phyloP scores from a whole-genome alignment of 192 early-diverging fungal species.

The Backusella macrospora region DNA sequence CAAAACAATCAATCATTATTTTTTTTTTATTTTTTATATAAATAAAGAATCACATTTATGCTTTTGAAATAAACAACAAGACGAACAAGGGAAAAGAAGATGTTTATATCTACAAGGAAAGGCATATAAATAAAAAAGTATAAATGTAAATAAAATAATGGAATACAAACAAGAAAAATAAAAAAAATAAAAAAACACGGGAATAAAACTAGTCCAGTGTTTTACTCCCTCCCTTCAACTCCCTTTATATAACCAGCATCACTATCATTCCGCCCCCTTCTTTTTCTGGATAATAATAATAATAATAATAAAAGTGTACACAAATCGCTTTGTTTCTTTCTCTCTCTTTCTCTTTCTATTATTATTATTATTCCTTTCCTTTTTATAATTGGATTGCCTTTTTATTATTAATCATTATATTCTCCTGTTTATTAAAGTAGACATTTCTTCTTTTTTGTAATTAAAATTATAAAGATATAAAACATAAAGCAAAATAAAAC shows the following conservation, averaged over 20 bases:
- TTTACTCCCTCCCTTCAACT: slow-evolving; percentile 6
- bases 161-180: slow-evolving; percentile 2
- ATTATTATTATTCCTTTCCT: background rate
- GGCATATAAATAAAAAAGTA: slow-evolving; percentile 3
- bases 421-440: background rate
- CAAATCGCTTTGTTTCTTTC: background rate
- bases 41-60: no score
- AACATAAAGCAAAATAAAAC: no score
- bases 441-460: background rate
- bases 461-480: slow-evolving; percentile 4
- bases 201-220: slow-evolving; percentile 9
- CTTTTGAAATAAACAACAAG: background rate
- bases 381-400: background rate
- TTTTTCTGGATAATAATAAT: background rate
- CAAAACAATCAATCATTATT: no score
- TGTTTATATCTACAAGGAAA: background rate
- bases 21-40: no score
- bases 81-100: background rate
- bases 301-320: background rate
- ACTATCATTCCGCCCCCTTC: background rate
- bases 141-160: background rate
- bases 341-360: background rate
- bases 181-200: slow-evolving; percentile 14
- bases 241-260: background rate
- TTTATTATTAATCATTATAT: background rate